Evolutionary conservation across 2,329 filamentous ascomycete genomes (phyloP).

Genomic region (Harringtonia aguacate): DNA sequence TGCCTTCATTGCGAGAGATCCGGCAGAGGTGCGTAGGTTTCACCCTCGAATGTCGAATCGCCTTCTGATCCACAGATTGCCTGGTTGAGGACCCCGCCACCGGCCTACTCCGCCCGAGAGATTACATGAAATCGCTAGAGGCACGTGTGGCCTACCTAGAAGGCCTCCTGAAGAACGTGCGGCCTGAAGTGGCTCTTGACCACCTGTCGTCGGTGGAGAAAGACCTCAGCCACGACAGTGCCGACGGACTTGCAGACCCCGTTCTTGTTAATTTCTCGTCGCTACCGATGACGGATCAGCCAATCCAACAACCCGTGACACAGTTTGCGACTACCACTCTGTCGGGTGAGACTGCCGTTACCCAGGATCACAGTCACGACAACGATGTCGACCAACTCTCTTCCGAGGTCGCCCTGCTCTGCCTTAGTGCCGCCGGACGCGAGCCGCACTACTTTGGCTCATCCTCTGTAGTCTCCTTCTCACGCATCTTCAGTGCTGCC

Average conservation of each 20-base stretch:
- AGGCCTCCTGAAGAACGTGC: slow-evolving; percentile 16
- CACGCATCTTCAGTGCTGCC: slow-evolving; percentile 16
- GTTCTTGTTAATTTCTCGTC: no score
- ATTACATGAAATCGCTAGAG: slow-evolving; percentile 21
- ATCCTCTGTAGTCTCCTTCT: slow-evolving; percentile 23
- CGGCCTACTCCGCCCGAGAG: slow-evolving; percentile 19
- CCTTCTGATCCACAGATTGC: slow-evolving; percentile 3
- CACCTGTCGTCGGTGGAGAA: no score
- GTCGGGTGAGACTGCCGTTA: no score
- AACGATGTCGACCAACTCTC: slow-evolving; percentile 13
- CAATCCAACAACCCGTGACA: no score
- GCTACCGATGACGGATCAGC: no score
- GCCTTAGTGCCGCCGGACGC: slow-evolving; percentile 19
- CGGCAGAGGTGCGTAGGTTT: no score
- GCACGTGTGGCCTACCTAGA: slow-evolving; percentile 19
- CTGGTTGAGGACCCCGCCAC: slow-evolving; percentile 24
- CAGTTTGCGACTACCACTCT: no score
- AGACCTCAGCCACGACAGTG: no score
- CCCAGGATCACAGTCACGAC: no score
- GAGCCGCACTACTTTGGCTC: slow-evolving; percentile 26
- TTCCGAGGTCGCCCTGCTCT: slow-evolving; percentile 21
- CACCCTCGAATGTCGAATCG: no score
- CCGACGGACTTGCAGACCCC: no score
- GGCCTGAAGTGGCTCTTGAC: slow-evolving; percentile 17
- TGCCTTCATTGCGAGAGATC: no score